Evolutionary conservation across 331 rosid genomes (phyloP), one percentile per base, ranked within the genome.

Genomic region (Spiraea crenata): DNA sequence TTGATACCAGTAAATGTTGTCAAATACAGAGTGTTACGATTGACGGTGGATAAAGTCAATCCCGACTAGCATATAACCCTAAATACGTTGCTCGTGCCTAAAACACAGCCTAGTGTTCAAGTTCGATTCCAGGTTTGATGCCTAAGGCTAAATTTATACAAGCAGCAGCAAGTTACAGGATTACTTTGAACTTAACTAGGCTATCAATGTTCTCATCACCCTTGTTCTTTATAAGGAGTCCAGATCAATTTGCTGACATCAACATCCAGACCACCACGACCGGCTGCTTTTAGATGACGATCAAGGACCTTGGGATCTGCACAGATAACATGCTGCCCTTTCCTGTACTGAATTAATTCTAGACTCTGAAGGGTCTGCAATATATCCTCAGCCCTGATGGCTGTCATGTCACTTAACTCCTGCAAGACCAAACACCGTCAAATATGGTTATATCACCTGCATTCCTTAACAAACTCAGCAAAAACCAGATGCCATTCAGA

Each of bases 351-450:
- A 65, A 95, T 91, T 83, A 95, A 81, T 68, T 95, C 99, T 19
- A 95, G 86, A 74, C 83, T 84, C 79, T 89, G 96, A 45, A 89
- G 92, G 70, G 99, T 95, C 63, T 77, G 71, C 81, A 91, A 79
- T 68, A 95, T 91, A 79, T 95, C 98, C 68, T 95, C 98, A 0
- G 98, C 93, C 79, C 88, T 95, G 63, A 91, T 91, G 57, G 96
- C 98, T 59, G 98, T 95, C 99, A 91, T 91, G 88, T 91, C 99
- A 75, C 99, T 95, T 41, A 95, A 92, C 80, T 95, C 98, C 98
- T 95, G 86, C 66, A 48, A 31, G 50, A n/a, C 40, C 31, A 65
- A 69, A 47, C 20, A 59, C 6, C 39, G 19, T 39, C 57, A 9
- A 20, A 20, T 9, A 66, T 46, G 67, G 63, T 37, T 70, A 52